Percentiles rank a stretch among this genome's conserved stretches.
phyloP scores from a whole-genome alignment of 495 filamentous ascomycete species.

The Polyplosphaeria fusca region DNA sequence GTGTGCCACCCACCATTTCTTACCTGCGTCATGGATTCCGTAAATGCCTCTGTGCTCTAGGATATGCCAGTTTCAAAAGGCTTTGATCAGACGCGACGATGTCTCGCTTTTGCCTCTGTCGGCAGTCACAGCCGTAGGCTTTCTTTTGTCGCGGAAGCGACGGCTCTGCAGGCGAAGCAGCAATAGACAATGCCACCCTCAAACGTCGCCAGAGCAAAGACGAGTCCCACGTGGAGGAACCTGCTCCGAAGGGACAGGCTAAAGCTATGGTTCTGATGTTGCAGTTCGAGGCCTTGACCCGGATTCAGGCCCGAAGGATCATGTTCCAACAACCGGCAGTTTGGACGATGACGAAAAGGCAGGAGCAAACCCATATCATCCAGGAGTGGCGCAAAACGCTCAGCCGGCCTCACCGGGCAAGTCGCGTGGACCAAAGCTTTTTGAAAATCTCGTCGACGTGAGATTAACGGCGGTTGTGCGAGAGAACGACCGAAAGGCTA shows the following conservation, averaged over 20 bases:
- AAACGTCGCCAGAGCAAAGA: too few relatives aligned
- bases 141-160: neutral
- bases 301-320: constrained; percentile 2
- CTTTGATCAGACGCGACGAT: too few relatives aligned
- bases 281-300: neutral
- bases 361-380: too few relatives aligned
- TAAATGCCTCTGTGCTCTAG: neutral
- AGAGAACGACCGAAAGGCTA: constrained; percentile 12
- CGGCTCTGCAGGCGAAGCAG: too few relatives aligned
- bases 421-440: neutral
- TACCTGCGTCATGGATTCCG: neutral
- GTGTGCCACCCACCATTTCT: constrained; percentile 6
- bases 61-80: too few relatives aligned
- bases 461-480: constrained; percentile 6
- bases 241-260: neutral
- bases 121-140: neutral
- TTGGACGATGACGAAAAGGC: neutral
- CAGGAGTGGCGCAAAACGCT: constrained; percentile 2
- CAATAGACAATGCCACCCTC: too few relatives aligned
- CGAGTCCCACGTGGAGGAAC: neutral
- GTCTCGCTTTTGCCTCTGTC: constrained; percentile 5
- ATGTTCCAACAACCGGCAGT: neutral
- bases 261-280: too few relatives aligned
- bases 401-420: too few relatives aligned
- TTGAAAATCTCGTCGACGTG: neutral